Percentiles rank a stretch among this genome's conserved stretches.
phyloP scores from a whole-genome alignment of 768 basidiomycete genomes.

The Rhodotorula taiwanensis region DNA sequence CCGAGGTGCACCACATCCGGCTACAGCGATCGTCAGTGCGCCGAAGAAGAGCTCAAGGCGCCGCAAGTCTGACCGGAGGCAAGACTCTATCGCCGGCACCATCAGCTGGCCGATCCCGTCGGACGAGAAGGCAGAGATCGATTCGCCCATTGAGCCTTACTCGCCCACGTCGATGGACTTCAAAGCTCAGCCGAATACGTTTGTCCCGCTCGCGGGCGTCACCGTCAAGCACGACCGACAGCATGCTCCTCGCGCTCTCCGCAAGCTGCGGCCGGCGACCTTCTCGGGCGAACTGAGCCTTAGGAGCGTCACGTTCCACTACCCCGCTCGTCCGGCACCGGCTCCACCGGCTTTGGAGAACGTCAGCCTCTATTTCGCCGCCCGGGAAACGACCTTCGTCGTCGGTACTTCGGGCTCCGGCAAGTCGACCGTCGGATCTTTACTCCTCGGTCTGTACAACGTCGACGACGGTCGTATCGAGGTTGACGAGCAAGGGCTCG shows the following conservation, averaged over 20 bases:
- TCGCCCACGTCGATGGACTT: no score
- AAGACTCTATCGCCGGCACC: no score
- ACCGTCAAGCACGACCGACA: background rate
- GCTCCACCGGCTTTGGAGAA: conserved; percentile 55
- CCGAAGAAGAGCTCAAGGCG: no score
- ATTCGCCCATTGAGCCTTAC: no score
- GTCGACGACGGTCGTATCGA: conserved; percentile 59
- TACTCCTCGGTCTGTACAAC: conserved; percentile 66
- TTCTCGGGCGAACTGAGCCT: conserved; percentile 68
- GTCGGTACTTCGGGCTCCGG: conserved; percentile 73
- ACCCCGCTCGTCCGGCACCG: conserved; percentile 59
- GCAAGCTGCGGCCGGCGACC: conserved; percentile 59
- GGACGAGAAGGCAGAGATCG: no score
- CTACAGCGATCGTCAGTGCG: no score
- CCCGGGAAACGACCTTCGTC: conserved; percentile 67
- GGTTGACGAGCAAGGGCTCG: conserved; percentile 74
- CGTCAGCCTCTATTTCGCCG: conserved; percentile 63
- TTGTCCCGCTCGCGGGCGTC: conserved; percentile 27
- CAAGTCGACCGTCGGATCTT: conserved; percentile 63
- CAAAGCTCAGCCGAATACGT: no score
- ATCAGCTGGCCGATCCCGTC: no score
- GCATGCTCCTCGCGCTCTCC: conserved; percentile 36
- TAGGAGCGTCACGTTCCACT: conserved; percentile 59
- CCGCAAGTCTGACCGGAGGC: no score
- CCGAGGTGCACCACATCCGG: no score